A percentile compares a stretch with the other conserved stretches of the same genome.
Conservation (phyloP, 768 basidiomycete species). For the Kwoniella sp. region DNA sequence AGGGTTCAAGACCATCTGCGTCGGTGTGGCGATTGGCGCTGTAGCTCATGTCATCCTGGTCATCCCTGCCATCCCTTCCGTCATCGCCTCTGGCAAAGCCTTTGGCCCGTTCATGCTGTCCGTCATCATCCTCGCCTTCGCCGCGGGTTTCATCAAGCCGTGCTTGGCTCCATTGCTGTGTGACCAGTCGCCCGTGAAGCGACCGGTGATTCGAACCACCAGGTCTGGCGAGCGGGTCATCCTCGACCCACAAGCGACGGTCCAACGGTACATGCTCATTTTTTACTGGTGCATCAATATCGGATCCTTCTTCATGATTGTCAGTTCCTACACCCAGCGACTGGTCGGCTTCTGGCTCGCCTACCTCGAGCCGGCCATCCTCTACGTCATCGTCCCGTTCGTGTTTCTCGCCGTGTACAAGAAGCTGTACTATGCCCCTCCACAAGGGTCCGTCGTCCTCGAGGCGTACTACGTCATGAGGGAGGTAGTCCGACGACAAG, state of each 20-base stretch:
- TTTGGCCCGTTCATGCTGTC: constrained; percentile 38
- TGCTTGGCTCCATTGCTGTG: constrained; percentile 45
- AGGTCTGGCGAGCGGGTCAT: constrained; percentile 45
- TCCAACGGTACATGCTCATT: constrained; percentile 38
- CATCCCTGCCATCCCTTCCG: constrained; percentile 40
- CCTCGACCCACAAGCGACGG: constrained; percentile 42
- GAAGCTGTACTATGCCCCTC: constrained; percentile 36
- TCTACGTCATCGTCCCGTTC: constrained; percentile 42
- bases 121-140: constrained; percentile 43
- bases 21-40: constrained; percentile 38
- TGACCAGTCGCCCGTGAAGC: constrained; percentile 47
- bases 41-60: constrained; percentile 45
- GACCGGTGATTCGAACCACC: constrained; percentile 24
- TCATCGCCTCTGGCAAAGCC: constrained; percentile 31
- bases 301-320: constrained; percentile 42
- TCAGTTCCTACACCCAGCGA: constrained; percentile 43
- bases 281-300: constrained; percentile 50
- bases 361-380: constrained; percentile 36
- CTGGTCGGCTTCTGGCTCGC: constrained; percentile 48
- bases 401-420: constrained; percentile 28
- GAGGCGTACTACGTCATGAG: constrained; percentile 33
- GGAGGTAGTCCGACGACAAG: constrained; percentile 29
- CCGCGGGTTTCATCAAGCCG: constrained; percentile 50
- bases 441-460: constrained; percentile 42
- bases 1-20: constrained; percentile 46